Percentiles rank a stretch among this genome's conserved stretches.
Evolutionary conservation across 2,329 filamentous ascomycete species (phyloP).

Genomic region (Aspergillus novofumigatus): DNA sequence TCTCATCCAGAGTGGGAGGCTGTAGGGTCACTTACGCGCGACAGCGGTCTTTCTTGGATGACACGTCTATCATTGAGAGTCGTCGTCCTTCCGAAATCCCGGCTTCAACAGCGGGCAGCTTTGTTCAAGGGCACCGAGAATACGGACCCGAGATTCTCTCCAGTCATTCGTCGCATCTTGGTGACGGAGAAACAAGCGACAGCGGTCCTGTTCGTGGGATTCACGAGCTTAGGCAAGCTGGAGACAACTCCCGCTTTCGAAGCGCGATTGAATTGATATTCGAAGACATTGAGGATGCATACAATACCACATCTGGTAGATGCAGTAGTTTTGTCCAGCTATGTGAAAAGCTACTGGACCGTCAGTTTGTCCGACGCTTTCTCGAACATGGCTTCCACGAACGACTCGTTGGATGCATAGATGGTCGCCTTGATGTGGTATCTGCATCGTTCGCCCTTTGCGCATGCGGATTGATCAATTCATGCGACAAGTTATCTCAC

Average conservation of each 20-base stretch:
- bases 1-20: conserved; percentile 26
- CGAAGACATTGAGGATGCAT: conserved; percentile 53
- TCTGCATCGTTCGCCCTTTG: conserved; percentile 29
- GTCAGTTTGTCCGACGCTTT: conserved; percentile 50
- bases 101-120: conserved; percentile 1
- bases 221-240: conserved; percentile 58
- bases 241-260: conserved; percentile 54
- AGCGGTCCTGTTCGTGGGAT: conserved; percentile 51
- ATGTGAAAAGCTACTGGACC: conserved; percentile 48
- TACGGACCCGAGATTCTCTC: conserved; percentile 2
- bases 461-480: conserved; percentile 29
- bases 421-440: conserved; percentile 53
- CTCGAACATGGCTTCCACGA: conserved; percentile 69
- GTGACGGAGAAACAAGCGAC: conserved; percentile 46
- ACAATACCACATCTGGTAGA: conserved; percentile 43
- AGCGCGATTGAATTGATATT: conserved; percentile 54
- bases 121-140: conserved; percentile 4
- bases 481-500: conserved; percentile 24
- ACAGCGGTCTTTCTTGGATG: conserved; percentile 57
- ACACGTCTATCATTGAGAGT: conserved; percentile 31
- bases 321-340: conserved; percentile 55
- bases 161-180: conserved; percentile 24
- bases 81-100: conserved; percentile 4
- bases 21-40: conserved; percentile 56
- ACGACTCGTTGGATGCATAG: conserved; percentile 61